Evolutionary conservation across 1,139 yeast species (phyloP).

Genomic region (Saccharomyces hybrid): DNA sequence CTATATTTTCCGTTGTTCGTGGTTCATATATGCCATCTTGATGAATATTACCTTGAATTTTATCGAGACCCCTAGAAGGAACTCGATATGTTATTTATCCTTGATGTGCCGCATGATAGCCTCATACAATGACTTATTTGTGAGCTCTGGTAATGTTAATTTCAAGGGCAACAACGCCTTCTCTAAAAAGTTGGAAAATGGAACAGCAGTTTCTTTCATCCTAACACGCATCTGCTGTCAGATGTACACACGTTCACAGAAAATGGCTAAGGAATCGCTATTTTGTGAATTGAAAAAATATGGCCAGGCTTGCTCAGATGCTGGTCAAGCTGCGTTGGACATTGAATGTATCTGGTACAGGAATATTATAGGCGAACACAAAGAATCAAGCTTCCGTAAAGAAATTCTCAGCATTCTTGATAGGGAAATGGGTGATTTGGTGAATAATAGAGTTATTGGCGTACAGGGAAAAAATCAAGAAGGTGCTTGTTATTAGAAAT

Average conservation of each 20-base stretch:
- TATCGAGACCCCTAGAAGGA: not conserved
- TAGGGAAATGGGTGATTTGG: not conserved
- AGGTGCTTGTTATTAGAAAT: not conserved
- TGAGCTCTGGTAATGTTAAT: not conserved
- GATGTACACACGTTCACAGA: constrained; percentile 2
- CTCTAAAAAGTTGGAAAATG: not conserved
- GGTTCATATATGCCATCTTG: not conserved
- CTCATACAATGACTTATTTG: not conserved
- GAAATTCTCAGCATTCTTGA: not conserved
- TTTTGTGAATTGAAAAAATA: not conserved
- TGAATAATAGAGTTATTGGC: not conserved
- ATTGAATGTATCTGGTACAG: not conserved
- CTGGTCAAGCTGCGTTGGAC: not conserved
- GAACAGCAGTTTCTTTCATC: not conserved
- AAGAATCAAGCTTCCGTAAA: not conserved
- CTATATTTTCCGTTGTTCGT: not conserved
- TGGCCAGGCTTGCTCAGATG: not conserved
- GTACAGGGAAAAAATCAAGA: not conserved
- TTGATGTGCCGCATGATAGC: not conserved
- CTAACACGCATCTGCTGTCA: constrained; percentile 7
- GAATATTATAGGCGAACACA: not conserved
- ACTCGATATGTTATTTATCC: not conserved
- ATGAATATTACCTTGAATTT: not conserved
- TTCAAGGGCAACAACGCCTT: not conserved
- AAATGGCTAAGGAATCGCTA: not conserved